Conservation (phyloP, 2,329 filamentous ascomycete genomes). For the Aspergillus sp. region DNA sequence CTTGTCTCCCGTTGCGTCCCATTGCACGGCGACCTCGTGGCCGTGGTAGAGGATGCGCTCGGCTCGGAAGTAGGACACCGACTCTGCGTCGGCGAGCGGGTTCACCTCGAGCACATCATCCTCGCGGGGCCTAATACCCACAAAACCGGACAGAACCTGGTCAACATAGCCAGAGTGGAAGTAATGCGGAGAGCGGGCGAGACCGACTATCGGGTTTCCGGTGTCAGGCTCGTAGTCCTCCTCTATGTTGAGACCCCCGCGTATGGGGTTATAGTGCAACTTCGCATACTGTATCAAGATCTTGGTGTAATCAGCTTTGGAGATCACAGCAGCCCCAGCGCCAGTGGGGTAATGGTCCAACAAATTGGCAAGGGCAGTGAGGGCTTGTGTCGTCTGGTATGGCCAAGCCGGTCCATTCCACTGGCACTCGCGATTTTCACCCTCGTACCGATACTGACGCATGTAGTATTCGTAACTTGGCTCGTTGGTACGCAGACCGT, state of each 20-base stretch:
- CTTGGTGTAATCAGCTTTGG: conserved; percentile 35
- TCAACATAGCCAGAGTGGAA: conserved; percentile 49
- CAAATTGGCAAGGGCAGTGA: conserved; percentile 44
- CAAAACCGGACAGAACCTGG: conserved; percentile 41
- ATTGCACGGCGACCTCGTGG: conserved; percentile 42
- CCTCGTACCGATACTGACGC: conserved; percentile 35
- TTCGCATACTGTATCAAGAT: conserved; percentile 41
- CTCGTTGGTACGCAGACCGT: conserved; percentile 45
- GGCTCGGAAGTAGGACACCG: conserved; percentile 42
- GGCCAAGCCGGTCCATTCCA: conserved; percentile 50
- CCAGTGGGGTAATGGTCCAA: conserved; percentile 42
- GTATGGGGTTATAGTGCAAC: conserved; percentile 38
- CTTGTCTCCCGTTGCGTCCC: conserved; percentile 29
- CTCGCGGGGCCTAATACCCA: conserved; percentile 42
- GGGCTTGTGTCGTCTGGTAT: conserved; percentile 44
- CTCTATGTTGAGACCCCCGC: conserved; percentile 38
- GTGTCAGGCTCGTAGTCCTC: conserved; percentile 48
- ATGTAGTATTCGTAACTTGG: conserved; percentile 48
- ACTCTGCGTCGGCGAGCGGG: conserved; percentile 32
- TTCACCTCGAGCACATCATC: conserved; percentile 43
- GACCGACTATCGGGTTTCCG: conserved; percentile 42
- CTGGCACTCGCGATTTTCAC: conserved; percentile 39
- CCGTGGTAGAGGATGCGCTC: conserved; percentile 46
- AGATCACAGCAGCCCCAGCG: conserved; percentile 12
- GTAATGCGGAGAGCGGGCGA: conserved; percentile 45